A percentile compares a stretch with the other conserved stretches of the same genome.
Evolutionary conservation across 495 filamentous ascomycete species (phyloP).

Genomic region (Penicillium flavigenum): DNA sequence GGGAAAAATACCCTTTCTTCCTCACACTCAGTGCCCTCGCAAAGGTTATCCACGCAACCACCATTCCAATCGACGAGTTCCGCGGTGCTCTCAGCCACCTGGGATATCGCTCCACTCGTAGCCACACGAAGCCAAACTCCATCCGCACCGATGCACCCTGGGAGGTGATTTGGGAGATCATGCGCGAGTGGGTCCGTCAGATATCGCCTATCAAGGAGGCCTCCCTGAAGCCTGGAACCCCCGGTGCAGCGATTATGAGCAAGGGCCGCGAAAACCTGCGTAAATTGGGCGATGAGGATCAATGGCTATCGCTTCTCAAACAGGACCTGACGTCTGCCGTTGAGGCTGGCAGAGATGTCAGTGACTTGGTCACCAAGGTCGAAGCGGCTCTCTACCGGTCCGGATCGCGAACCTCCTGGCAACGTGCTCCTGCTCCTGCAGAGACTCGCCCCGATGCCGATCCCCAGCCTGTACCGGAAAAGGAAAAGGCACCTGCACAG

Average conservation of each 20-base stretch:
- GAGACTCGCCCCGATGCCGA: slow-evolving; percentile 6
- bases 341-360: slow-evolving; percentile 36
- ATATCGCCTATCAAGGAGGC: slow-evolving; percentile 69
- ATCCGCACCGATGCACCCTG: slow-evolving; percentile 90
- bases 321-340: slow-evolving; percentile 35
- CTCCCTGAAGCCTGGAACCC: slow-evolving; percentile 62
- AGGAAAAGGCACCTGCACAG: slow-evolving; percentile 15
- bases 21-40: slow-evolving; percentile 71
- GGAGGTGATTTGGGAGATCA: slow-evolving; percentile 86
- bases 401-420: slow-evolving; percentile 23
- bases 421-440: slow-evolving; percentile 18
- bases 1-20: slow-evolving; percentile 81
- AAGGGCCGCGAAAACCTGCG: slow-evolving; percentile 35
- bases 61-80: slow-evolving; percentile 67
- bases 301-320: slow-evolving; percentile 35
- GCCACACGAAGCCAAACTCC: slow-evolving; percentile 82
- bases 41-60: slow-evolving; percentile 71
- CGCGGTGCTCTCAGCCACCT: slow-evolving; percentile 76
- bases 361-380: slow-evolving; percentile 42
- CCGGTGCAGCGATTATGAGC: slow-evolving; percentile 66
- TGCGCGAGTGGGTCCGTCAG: slow-evolving; percentile 85
- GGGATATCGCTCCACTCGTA: slow-evolving; percentile 78
- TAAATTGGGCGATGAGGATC: slow-evolving; percentile 20
- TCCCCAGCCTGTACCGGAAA: slow-evolving; percentile 16
- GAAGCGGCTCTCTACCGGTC: slow-evolving; percentile 49